phyloP scores from a whole-genome alignment of 176 grass and related monocot genomes.

The Secale cereale region DNA sequence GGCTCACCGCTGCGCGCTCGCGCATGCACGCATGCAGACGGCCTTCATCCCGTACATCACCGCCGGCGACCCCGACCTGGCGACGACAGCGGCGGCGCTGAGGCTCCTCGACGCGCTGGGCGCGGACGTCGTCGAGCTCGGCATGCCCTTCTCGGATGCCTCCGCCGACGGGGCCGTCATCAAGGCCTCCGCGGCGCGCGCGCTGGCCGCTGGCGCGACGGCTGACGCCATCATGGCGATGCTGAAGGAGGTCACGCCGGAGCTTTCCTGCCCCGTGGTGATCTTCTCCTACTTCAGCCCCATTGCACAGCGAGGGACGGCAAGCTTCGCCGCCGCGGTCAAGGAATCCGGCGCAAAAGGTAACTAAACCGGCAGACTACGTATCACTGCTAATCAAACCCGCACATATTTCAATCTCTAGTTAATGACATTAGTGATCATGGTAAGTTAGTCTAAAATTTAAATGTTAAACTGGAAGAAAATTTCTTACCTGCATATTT shows the following conservation, averaged over 20 bases:
- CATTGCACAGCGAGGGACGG: constrained; percentile 41
- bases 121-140: constrained; percentile 81
- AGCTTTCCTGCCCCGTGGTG: constrained; percentile 76
- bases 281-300: constrained; percentile 75
- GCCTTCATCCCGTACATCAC: constrained; percentile 81
- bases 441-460: no score
- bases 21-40: background rate
- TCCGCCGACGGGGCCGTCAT: constrained; percentile 66
- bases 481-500: no score
- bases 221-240: constrained; percentile 52
- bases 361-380: no score
- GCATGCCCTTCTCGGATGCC: constrained; percentile 76
- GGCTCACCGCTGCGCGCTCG: no score
- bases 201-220: constrained; percentile 42
- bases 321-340: constrained; percentile 46
- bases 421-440: no score
- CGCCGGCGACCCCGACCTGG: constrained; percentile 84
- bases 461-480: no score
- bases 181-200: constrained; percentile 67
- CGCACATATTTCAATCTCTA: no score
- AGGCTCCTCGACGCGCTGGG: constrained; percentile 69
- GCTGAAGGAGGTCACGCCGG: constrained; percentile 64
- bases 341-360: constrained; percentile 46
- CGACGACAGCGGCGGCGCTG: constrained; percentile 63
- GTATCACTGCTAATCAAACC: no score